Evolutionary conservation across 805 yeast genomes (phyloP), one percentile per base, ranked within the genome.

Genomic region (Diddensiella caesifluorescens): DNA sequence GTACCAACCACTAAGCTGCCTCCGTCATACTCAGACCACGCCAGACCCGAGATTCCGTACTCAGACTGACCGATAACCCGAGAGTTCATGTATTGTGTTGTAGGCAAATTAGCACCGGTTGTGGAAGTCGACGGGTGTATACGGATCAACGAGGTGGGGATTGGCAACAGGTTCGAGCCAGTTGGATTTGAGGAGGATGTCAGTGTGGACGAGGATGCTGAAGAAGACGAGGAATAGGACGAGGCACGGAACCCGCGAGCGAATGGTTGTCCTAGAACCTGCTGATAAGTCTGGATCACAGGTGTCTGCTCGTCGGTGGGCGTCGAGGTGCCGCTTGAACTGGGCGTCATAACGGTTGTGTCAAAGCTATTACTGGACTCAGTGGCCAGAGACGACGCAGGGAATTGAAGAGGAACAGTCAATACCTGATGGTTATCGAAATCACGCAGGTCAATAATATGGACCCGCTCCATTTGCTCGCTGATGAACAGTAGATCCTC

Each of bases 401-500:
- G 16, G 46, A 41, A 36, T n/a, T 45, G 38, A 22, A 38, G 28
- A n/a, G 63, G 62, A 16, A 60, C 48, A 22, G 50, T 51, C 23
- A 87, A 69, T 27, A 88, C 87, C 59, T 83, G 90, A 56, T 84
- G 90, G 51, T 83, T 79, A 45, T 71, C 67, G 50, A 78, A 74
- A 54, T 83, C 76, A 47, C 95, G 73, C 20, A 87, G 71, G 59
- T 89, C 96, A 21, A 89, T 68, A 43, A 88, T 68, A 62, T 89
- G 97, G 3, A 89, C 83, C 41, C 95, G 70, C 0, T 95, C 94
- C 40, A 79, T 82, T 53, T 89, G 95, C 59, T 89, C 97, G 41
- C 83, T 74, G 2, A 89, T 70, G 40, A 83, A 75, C 43, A 89
- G 64, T 45, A 87, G 61, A 60, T 89, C 95, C 52, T 82, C 89